Evolutionary conservation across 768 basidiomycete genomes (phyloP).

Genomic region (Pholiota microspora): DNA sequence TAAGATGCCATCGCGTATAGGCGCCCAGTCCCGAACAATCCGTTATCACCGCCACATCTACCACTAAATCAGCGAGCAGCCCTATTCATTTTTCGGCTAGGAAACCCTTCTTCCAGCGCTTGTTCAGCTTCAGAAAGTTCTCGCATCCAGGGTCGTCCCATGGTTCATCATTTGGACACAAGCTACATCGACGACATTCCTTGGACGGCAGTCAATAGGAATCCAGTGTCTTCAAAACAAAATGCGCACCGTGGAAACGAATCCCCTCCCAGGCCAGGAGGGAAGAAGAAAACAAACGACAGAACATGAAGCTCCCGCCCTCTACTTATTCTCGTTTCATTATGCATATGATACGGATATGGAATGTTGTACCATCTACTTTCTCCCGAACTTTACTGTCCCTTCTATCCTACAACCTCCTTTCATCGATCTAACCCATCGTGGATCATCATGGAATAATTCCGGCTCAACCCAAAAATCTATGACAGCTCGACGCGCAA

Average conservation of each 20-base stretch:
- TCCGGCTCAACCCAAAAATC: neutral
- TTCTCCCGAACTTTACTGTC: neutral
- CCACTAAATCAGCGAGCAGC: constrained; percentile 54
- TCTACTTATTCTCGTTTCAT: constrained; percentile 5
- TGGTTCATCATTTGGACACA: constrained; percentile 30
- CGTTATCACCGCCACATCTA: constrained; percentile 56
- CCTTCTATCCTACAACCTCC: neutral
- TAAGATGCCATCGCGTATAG: constrained; percentile 22
- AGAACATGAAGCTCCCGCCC: neutral
- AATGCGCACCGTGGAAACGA: neutral
- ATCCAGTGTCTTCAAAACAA: neutral
- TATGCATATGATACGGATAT: constrained; percentile 6
- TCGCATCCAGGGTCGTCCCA: constrained; percentile 37
- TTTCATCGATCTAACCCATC: neutral
- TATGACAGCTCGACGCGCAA: neutral
- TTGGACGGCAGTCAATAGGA: constrained; percentile 16
- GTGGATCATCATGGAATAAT: neutral
- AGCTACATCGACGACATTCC: constrained; percentile 51
- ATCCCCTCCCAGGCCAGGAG: neutral
- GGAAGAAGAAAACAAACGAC: neutral
- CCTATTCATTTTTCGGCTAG: constrained; percentile 42
- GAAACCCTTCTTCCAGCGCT: constrained; percentile 61
- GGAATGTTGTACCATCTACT: constrained; percentile 6
- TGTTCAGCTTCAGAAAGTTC: constrained; percentile 52
- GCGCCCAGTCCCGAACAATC: constrained; percentile 46